Conservation (phyloP, 805 yeast species). For the Teunomyces panamensis region DNA sequence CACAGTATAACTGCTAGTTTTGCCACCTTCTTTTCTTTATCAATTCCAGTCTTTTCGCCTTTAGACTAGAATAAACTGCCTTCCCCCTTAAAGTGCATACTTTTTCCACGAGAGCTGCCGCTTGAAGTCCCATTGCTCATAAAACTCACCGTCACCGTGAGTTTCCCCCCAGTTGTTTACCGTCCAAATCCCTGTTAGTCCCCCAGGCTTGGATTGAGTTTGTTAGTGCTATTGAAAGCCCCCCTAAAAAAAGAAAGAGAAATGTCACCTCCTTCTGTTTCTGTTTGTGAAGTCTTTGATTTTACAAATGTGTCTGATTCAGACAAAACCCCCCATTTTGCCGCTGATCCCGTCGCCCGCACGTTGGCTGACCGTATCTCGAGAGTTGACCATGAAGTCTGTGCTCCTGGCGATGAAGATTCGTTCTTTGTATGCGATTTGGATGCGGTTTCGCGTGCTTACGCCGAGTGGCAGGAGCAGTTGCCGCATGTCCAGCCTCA, state of each 20-base stretch:
- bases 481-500: conserved; percentile 81
- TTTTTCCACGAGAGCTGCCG: conserved; percentile 43
- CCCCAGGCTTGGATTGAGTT: conserved; percentile 1
- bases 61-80: conserved; percentile 5
- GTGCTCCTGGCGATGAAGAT: conserved; percentile 76
- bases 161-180: conserved; percentile 1
- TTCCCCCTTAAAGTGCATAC: conserved; percentile 4
- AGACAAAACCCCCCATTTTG: neutral
- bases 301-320: neutral
- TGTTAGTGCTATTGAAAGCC: neutral
- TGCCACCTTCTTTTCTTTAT: neutral
- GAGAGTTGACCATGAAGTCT: conserved; percentile 51
- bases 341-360: neutral
- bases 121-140: conserved; percentile 27
- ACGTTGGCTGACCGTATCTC: conserved; percentile 41
- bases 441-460: conserved; percentile 64
- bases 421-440: conserved; percentile 88
- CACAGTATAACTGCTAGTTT: neutral
- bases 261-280: conserved; percentile 21
- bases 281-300: neutral
- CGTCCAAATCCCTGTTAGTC: conserved; percentile 1
- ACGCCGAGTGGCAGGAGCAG: conserved; percentile 56
- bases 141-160: conserved; percentile 36
- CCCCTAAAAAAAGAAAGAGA: no score
- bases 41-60: conserved; percentile 3